Conservation (phyloP, 345 rosid species). For the Eucalyptus coolabah region DNA sequence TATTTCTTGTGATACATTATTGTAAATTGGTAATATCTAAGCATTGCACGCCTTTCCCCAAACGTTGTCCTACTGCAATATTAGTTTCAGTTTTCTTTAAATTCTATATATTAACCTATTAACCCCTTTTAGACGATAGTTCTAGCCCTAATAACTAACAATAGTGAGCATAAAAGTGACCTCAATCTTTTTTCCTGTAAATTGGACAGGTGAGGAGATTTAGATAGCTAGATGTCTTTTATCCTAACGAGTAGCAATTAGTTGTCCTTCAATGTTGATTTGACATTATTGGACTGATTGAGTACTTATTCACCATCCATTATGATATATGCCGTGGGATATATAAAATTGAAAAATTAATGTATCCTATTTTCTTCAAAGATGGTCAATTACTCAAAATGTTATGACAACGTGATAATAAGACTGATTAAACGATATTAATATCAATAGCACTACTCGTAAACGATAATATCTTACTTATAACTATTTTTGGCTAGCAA, state of each 20-base stretch:
- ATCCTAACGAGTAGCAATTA: neutral
- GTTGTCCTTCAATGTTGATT: neutral
- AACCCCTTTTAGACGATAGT: fast-evolving
- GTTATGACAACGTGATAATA: neutral
- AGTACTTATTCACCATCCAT: neutral
- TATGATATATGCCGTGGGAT: neutral
- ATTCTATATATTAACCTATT: too few relatives aligned
- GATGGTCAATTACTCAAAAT: neutral
- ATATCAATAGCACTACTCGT: neutral
- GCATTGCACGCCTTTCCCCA: too few relatives aligned
- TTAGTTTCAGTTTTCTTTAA: too few relatives aligned
- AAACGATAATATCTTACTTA: neutral
- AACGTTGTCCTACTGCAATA: too few relatives aligned
- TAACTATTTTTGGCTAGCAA: neutral
- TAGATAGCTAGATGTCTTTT: neutral
- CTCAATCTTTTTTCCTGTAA: neutral
- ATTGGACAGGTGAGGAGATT: neutral
- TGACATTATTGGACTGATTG: neutral
- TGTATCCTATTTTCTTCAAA: neutral
- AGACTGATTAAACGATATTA: neutral
- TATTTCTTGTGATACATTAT: too few relatives aligned
- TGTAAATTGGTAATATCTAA: too few relatives aligned
- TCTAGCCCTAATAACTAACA: too few relatives aligned
- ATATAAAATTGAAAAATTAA: neutral
- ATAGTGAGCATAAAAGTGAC: neutral